phyloP scores from a whole-genome alignment of 768 basidiomycete genomes.

The Stropharia rugosoannulata region DNA sequence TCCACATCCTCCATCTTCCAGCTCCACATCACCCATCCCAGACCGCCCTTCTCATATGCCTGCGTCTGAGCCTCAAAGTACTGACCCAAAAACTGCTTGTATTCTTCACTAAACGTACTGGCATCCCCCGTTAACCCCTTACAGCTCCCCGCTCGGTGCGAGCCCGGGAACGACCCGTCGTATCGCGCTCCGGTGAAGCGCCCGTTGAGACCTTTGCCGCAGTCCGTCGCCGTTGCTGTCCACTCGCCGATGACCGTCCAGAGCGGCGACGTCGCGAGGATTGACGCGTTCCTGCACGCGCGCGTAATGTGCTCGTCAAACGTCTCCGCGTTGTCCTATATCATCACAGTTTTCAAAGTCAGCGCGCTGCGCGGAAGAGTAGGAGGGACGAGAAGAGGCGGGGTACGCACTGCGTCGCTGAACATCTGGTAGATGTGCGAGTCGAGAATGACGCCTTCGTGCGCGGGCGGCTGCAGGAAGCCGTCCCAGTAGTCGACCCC shows the following conservation, averaged over 20 bases:
- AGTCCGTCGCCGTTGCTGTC: conserved; percentile 74
- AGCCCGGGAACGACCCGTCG: conserved; percentile 63
- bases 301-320: conserved; percentile 52
- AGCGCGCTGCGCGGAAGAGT: too few relatives aligned
- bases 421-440: conserved; percentile 81
- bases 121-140: conserved; percentile 65
- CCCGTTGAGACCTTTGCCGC: conserved; percentile 82
- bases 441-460: conserved; percentile 70
- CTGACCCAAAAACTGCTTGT: conserved; percentile 78
- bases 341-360: not conserved
- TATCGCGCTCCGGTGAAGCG: conserved; percentile 67
- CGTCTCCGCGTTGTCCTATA: conserved; percentile 33
- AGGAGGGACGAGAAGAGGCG: not conserved
- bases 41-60: conserved; percentile 58
- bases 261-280: conserved; percentile 53
- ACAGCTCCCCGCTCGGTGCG: conserved; percentile 69
- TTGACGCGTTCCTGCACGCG: conserved; percentile 47
- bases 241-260: conserved; percentile 90
- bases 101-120: conserved; percentile 66
- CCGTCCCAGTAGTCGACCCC: conserved; percentile 65
- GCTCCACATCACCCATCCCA: conserved; percentile 78
- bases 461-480: conserved; percentile 50
- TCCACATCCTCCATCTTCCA: conserved; percentile 84
- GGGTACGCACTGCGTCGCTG: conserved; percentile 42
- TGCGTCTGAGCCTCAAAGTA: conserved; percentile 84